Evolutionary conservation across 352 stramenopile genomes (phyloP).

Genomic region (Phytophthora fragariaefolia): DNA sequence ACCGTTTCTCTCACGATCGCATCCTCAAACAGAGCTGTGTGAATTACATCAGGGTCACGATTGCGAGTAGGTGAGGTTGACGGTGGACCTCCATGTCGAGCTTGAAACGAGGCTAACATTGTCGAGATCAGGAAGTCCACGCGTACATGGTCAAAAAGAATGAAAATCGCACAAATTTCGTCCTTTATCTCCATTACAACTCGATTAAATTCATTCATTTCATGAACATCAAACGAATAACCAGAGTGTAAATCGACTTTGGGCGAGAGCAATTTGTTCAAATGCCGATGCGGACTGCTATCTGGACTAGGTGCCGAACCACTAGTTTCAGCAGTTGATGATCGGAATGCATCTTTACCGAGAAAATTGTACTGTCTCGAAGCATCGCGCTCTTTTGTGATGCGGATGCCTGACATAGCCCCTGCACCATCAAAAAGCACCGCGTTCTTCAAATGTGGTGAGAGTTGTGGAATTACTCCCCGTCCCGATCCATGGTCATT

Average conservation of each 20-base stretch:
- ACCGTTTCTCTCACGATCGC: conserved; percentile 32
- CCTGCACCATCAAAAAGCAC: conserved; percentile 44
- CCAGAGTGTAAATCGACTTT: conserved; percentile 13
- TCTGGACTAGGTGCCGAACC: conserved; percentile 4
- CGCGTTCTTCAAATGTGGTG: conserved; percentile 38
- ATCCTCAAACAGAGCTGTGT: conserved; percentile 36
- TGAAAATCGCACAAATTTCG: conserved; percentile 68
- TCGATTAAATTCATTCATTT: conserved; percentile 52
- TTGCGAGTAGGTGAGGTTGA: conserved; percentile 22
- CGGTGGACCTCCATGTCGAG: conserved; percentile 35
- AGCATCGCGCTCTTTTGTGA: conserved; percentile 37
- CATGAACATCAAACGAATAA: conserved; percentile 29
- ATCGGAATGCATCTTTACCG: neutral
- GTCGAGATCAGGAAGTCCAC: conserved; percentile 74
- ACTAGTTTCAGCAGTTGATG: conserved; percentile 10
- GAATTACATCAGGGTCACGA: conserved; percentile 33
- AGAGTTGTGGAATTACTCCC: conserved; percentile 15
- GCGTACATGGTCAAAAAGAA: conserved; percentile 62
- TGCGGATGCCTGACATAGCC: conserved; percentile 39
- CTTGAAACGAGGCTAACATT: conserved; percentile 53
- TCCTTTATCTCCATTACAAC: conserved; percentile 83
- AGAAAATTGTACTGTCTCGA: conserved; percentile 28
- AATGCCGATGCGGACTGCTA: conserved; percentile 22
- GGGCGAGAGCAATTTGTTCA: conserved; percentile 25
- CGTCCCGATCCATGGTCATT: conserved; percentile 21